A percentile compares a stretch with the other conserved stretches of the same genome.
These are phyloP conservation scores for Apophysomyces ossiformis DNA, from an alignment of 371 early-diverging fungal genomes.

Conservation along the genomic window DNA sequence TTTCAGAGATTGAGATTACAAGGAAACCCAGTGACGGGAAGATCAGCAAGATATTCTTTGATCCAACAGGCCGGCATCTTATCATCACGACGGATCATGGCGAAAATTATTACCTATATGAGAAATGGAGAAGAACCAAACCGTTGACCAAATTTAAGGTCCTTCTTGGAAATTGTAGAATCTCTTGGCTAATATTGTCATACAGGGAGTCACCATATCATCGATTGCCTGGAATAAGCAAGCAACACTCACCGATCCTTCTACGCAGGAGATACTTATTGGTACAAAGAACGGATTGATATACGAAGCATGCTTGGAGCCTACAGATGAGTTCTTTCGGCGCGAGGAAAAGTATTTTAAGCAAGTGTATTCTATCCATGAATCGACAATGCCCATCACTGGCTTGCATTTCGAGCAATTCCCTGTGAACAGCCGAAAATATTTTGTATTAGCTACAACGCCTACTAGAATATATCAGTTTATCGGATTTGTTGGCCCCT, in stretches of 20 bases:
- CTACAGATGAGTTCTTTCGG: slow-evolving; percentile 82
- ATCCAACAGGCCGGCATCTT: slow-evolving; percentile 87
- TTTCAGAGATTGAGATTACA: slow-evolving; percentile 77
- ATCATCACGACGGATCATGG: slow-evolving; percentile 85
- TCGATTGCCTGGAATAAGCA: slow-evolving; percentile 90
- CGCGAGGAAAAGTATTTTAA: slow-evolving; percentile 78
- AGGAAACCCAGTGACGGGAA: slow-evolving; percentile 66
- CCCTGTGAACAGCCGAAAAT: slow-evolving; percentile 71
- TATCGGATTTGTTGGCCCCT: slow-evolving; percentile 64
- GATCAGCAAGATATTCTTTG: slow-evolving; percentile 77
- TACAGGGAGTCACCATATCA: slow-evolving; percentile 76
- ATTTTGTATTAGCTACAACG: slow-evolving; percentile 78
- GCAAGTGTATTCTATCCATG: slow-evolving; percentile 69
- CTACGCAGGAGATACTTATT: slow-evolving; percentile 81
- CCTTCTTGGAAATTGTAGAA: not conserved
- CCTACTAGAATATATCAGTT: slow-evolving; percentile 86
- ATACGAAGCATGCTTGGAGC: slow-evolving; percentile 85
- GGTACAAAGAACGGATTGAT: slow-evolving; percentile 85
- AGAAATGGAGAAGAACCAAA: slow-evolving; percentile 77
- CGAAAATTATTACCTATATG: slow-evolving; percentile 85
- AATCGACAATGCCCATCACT: slow-evolving; percentile 70
- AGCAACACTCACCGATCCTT: slow-evolving; percentile 53
- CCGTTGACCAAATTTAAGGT: slow-evolving; percentile 69
- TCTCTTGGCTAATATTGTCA: not conserved
- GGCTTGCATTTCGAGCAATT: slow-evolving; percentile 84